Percentiles rank a stretch among this genome's conserved stretches.
These are phyloP conservation scores for Stephanodiscus triporus DNA, from an alignment of 108 stramenopile genomes.

Conservation along the genomic window DNA sequence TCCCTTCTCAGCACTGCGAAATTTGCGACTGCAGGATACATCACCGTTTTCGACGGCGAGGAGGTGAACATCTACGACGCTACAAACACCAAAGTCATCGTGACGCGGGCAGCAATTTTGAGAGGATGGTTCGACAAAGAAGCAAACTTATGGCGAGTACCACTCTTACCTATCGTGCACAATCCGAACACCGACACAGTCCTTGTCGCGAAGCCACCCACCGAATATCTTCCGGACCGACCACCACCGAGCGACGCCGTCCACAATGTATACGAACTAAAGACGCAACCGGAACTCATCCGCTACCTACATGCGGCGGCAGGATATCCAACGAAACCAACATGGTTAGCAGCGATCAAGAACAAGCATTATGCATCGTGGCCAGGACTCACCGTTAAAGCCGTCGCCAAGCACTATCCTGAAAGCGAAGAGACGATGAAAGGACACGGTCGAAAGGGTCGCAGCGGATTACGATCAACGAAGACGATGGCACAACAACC, in stretches of 20 bases:
- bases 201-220: not conserved
- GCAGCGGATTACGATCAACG: too few species aligned
- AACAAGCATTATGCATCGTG: not conserved
- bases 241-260: too few species aligned
- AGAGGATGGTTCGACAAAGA: not conserved
- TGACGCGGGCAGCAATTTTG: not conserved
- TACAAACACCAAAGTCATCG: not conserved
- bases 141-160: not conserved
- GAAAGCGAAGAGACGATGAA: too few species aligned
- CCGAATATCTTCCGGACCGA: too few species aligned
- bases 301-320: too few species aligned
- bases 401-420: too few species aligned
- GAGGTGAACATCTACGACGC: not conserved
- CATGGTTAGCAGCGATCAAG: not conserved
- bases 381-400: not conserved
- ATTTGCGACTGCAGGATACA: too few species aligned
- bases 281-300: not conserved
- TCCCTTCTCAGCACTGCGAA: constrained; percentile 6
- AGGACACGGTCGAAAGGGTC: too few species aligned
- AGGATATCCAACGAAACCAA: not conserved
- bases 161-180: not conserved
- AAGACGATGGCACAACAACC: too few species aligned
- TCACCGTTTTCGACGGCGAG: not conserved
- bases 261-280: too few species aligned
- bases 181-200: not conserved